A percentile compares a stretch with the other conserved stretches of the same genome.
Conservation (phyloP, 2,329 filamentous ascomycete species). For the Aphanocladium album region DNA sequence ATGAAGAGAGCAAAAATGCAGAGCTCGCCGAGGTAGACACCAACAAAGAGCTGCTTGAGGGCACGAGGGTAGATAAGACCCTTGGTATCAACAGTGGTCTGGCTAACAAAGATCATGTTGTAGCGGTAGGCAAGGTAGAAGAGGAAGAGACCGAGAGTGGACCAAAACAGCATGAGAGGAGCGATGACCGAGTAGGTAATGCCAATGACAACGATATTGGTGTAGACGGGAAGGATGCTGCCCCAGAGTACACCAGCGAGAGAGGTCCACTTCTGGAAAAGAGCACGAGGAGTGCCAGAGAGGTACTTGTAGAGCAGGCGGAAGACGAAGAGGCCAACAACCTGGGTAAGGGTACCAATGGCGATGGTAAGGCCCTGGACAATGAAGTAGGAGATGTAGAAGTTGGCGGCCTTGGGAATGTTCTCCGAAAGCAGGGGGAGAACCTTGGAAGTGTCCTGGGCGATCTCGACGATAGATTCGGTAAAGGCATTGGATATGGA, state of each 20-base stretch:
- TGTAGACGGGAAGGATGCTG: slow-evolving; percentile 68
- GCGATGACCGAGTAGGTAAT: slow-evolving; percentile 82
- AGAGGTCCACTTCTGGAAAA: slow-evolving; percentile 67
- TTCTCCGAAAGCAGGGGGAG: slow-evolving; percentile 64
- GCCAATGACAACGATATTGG: slow-evolving; percentile 65
- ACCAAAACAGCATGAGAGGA: slow-evolving; percentile 76
- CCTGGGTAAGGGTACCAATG: slow-evolving; percentile 68
- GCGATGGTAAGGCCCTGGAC: slow-evolving; percentile 77
- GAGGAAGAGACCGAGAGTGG: slow-evolving; percentile 67
- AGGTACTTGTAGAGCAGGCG: slow-evolving; percentile 64
- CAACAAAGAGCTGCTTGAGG: slow-evolving; percentile 78
- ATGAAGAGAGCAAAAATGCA: slow-evolving; percentile 79
- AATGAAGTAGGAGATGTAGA: slow-evolving; percentile 88
- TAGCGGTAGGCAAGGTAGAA: slow-evolving; percentile 86
- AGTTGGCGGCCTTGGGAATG: slow-evolving; percentile 81
- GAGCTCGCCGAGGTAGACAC: slow-evolving; percentile 73
- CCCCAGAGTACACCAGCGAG: slow-evolving; percentile 71
- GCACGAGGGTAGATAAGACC: slow-evolving; percentile 84
- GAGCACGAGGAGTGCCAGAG: slow-evolving; percentile 70
- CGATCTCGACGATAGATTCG: slow-evolving; percentile 58
- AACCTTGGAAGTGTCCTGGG: slow-evolving; percentile 55
- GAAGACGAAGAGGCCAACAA: slow-evolving; percentile 59
- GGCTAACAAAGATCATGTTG: slow-evolving; percentile 77
- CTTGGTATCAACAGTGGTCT: slow-evolving; percentile 77
- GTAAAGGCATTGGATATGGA: slow-evolving; percentile 79